Conservation (phyloP, 75 land plant species). For the Picea glauca region DNA sequence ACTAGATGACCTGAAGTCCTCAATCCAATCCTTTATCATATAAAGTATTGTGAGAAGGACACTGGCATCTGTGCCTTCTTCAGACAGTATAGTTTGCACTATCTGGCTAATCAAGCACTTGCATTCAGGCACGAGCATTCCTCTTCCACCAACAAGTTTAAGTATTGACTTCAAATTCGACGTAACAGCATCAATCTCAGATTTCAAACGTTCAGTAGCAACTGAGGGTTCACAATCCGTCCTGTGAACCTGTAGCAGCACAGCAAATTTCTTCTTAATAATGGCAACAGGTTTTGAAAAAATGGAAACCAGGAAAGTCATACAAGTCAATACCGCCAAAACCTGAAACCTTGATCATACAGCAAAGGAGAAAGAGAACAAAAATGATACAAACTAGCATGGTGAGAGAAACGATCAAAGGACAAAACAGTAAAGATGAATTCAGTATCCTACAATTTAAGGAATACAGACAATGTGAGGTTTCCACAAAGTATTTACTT, state of each 20-base stretch:
- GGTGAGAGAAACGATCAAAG: too few species aligned
- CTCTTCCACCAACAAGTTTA: conserved; percentile 85
- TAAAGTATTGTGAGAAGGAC: conserved; percentile 89
- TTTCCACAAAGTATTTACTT: not conserved
- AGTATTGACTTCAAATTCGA: conserved; percentile 73
- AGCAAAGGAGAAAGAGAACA: not conserved
- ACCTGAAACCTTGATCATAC: not conserved
- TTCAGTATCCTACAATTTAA: not conserved
- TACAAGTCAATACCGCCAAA: not conserved
- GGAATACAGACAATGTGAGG: not conserved
- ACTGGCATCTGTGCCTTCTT: conserved; percentile 90
- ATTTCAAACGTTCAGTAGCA: conserved; percentile 68
- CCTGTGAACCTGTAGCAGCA: conserved; percentile 50
- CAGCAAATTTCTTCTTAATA: not conserved
- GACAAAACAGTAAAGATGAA: too few species aligned
- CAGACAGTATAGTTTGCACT: conserved; percentile 57
- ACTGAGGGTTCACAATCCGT: conserved; percentile 61
- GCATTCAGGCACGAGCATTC: conserved; percentile 78
- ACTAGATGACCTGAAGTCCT: conserved; percentile 53
- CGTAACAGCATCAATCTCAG: conserved; percentile 57
- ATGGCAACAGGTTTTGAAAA: not conserved
- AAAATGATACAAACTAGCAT: too few species aligned
- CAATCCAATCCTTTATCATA: conserved; percentile 85
- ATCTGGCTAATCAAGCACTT: conserved; percentile 69
- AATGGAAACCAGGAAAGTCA: not conserved